Evolutionary conservation across 108 stramenopile genomes (phyloP).

Genomic region (Cyclotella cryptica): DNA sequence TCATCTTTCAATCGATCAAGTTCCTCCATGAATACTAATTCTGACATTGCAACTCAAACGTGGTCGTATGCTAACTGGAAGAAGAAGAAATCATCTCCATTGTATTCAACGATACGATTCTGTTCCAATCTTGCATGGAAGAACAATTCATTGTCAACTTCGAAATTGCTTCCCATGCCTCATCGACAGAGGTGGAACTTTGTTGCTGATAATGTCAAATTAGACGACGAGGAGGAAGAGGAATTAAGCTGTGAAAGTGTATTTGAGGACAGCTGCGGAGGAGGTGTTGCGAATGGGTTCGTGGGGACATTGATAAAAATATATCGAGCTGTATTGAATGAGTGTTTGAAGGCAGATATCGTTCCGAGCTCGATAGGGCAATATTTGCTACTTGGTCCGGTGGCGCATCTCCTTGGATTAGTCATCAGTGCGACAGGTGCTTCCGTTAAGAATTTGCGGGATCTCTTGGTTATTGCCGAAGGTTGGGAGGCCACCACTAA

Average conservation of each 20-base stretch:
- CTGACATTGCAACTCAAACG: conserved; percentile 10
- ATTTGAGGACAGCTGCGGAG: conserved; percentile 7
- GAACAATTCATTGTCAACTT: background rate
- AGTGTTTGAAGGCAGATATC: conserved; percentile 14
- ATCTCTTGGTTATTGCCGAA: conserved; percentile 50
- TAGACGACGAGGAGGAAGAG: conserved; percentile 32
- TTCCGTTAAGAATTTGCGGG: conserved; percentile 49
- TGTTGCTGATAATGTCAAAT: conserved; percentile 40
- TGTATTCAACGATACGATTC: conserved; percentile 42
- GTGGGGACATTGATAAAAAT: conserved; percentile 31
- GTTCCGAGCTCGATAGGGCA: background rate
- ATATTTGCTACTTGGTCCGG: conserved; percentile 57
- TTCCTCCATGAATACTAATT: background rate
- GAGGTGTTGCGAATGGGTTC: background rate
- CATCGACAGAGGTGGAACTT: conserved; percentile 30
- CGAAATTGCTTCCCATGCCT: background rate
- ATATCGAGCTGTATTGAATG: conserved; percentile 27
- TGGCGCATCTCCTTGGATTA: conserved; percentile 64
- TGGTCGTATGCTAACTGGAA: conserved; percentile 39
- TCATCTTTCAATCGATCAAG: background rate
- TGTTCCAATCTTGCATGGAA: conserved; percentile 39
- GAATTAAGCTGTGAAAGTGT: conserved; percentile 9
- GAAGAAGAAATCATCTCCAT: conserved; percentile 38
- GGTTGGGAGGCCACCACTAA: background rate
- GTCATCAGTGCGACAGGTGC: conserved; percentile 55